Base-by-base conservation (phyloP, 495 filamentous ascomycete genomes). In the Beverwykella pulmonaria region DNA sequence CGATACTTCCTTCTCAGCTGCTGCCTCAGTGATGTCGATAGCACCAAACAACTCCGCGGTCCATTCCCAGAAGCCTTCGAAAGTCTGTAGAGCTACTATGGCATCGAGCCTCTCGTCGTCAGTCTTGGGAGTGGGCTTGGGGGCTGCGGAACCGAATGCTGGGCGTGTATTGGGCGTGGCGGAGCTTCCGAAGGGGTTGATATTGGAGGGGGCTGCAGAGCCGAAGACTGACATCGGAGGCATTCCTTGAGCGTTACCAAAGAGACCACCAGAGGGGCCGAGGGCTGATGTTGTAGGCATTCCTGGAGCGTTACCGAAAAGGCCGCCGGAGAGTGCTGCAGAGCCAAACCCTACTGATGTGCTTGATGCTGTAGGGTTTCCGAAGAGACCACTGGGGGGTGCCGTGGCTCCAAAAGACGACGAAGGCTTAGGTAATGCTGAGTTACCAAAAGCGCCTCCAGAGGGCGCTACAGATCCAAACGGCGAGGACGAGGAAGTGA, bases 21-120 rank as follows among this genome's bases (percentile, higher is more conserved):
- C 66, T 14, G 10, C 48, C 46, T 69, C 55, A 10, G 41, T 36
- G 10, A 72, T 41, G 10, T 29, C 58, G 19, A 79, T 27, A n/a
- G 76, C 47, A 2, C 54, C 59, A 19, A 79, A 47, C 14, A 80
- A 46, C 6, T 36, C 36, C 0, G 61, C 57, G 61, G 32, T 56
- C 59, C 71, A 76, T 3, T 61, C 39, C 83, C 82, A 86, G 39
- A 67, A 76, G 0, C 84, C 85, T 2, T 78, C 73, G 57, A 87
- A 86, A 19, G 69, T 68, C 71, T 87, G 84, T 29, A 84, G 65
- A 0, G 34, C 57, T 19, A 86, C 79, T 0, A 86, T 61, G 0
- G 23, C 36, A 59, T 66, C 57, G 12, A 59, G 39, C 12, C 64
- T 23, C 17, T 65, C 67, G 19, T 65, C 67, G 26, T 70, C 26